phyloP scores from a whole-genome alignment of 2,329 filamentous ascomycete genomes.

The Immersiporthe knoxdaviesiana region DNA sequence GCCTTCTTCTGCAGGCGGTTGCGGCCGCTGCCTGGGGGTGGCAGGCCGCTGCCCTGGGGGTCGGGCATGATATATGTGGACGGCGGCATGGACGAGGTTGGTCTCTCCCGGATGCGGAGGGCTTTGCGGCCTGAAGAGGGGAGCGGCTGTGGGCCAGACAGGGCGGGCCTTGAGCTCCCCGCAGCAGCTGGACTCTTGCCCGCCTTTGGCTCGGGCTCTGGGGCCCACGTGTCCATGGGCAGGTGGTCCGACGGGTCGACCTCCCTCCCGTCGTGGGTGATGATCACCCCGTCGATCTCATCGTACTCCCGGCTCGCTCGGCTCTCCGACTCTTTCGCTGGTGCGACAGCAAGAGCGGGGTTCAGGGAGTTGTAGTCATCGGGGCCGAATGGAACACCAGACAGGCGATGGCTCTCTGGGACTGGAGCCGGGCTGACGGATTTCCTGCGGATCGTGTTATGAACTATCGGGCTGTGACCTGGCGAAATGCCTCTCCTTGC shows the following conservation, averaged over 20 bases:
- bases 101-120: slow-evolving; percentile 53
- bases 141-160: slow-evolving; percentile 57
- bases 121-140: slow-evolving; percentile 55
- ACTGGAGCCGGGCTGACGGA: slow-evolving; percentile 68
- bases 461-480: slow-evolving; percentile 45
- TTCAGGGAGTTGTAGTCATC: slow-evolving; percentile 78
- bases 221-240: slow-evolving; percentile 76
- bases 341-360: slow-evolving; percentile 51
- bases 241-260: slow-evolving; percentile 82
- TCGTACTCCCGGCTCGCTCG: slow-evolving; percentile 45
- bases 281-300: slow-evolving; percentile 69
- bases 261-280: slow-evolving; percentile 74
- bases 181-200: slow-evolving; percentile 42
- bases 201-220: slow-evolving; percentile 69
- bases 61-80: slow-evolving; percentile 37
- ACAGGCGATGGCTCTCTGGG: slow-evolving; percentile 54
- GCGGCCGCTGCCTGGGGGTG: slow-evolving; percentile 48
- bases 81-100: slow-evolving; percentile 47
- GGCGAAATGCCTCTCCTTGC: slow-evolving; percentile 44
- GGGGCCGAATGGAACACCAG: slow-evolving; percentile 71
- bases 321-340: slow-evolving; percentile 36
- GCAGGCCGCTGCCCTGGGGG: slow-evolving; percentile 33
- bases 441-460: slow-evolving; percentile 66
- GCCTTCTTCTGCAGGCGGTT: slow-evolving; percentile 69
- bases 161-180: slow-evolving; percentile 47